These are phyloP conservation scores for Intubia oerlemansii DNA, from an alignment of 2,329 filamentous ascomycete species.

Conservation along the genomic window DNA sequence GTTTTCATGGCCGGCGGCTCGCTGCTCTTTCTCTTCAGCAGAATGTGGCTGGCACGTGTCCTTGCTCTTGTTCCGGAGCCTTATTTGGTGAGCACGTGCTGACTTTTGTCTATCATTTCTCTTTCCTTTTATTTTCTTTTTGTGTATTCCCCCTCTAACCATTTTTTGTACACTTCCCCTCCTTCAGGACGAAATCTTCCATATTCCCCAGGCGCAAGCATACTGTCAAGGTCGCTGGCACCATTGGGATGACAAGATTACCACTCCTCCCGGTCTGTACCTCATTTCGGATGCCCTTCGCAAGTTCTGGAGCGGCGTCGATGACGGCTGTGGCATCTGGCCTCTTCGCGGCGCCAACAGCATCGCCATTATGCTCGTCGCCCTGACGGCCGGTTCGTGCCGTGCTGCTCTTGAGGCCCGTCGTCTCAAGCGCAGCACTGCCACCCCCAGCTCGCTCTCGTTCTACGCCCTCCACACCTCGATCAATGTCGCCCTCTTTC, in stretches of 20 bases:
- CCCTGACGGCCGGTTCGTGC: constrained; percentile 25
- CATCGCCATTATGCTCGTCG: constrained; percentile 19
- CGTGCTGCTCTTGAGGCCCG: constrained; percentile 27
- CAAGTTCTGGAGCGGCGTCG: constrained; percentile 3
- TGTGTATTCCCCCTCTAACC: too few species aligned
- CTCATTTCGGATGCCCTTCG: constrained; percentile 6
- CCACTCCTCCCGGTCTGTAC: constrained; percentile 68
- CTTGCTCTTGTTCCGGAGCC: constrained; percentile 24
- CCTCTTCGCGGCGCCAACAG: constrained; percentile 28
- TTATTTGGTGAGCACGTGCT: too few species aligned
- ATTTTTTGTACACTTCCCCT: too few species aligned
- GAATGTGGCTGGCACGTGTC: constrained; percentile 19
- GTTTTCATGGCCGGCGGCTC: constrained; percentile 5
- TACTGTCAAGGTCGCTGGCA: constrained; percentile 58
- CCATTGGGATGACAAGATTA: constrained; percentile 93
- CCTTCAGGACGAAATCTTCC: constrained; percentile 76
- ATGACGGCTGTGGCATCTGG: constrained; percentile 10
- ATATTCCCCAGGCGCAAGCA: constrained; percentile 75
- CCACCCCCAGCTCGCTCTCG: constrained; percentile 14
- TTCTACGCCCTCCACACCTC: constrained; percentile 35
- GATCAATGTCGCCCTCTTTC: constrained; percentile 67
- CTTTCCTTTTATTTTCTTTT: too few species aligned
- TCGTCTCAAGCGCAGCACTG: constrained; percentile 10
- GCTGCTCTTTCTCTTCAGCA: constrained; percentile 11
- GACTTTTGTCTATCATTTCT: too few species aligned